Evolutionary conservation across 2,329 filamentous ascomycete species (phyloP).

Genomic region (Colletotrichum musae): DNA sequence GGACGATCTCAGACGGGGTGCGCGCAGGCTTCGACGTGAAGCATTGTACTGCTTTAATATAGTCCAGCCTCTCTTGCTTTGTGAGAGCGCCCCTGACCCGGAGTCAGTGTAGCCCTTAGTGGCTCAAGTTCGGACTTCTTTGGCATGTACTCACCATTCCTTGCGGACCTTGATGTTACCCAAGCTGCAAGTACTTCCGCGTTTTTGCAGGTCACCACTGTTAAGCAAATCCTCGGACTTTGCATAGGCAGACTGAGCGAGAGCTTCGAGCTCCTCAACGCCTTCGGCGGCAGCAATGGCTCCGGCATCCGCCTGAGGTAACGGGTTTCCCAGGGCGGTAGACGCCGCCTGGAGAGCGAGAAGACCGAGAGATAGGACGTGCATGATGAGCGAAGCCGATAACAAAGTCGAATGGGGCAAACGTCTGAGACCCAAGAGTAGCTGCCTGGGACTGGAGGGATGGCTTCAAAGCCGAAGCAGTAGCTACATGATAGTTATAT

Average conservation of each 20-base stretch:
- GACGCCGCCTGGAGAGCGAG: not conserved
- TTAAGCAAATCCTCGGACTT: slow-evolving; percentile 43
- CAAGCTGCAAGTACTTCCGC: slow-evolving; percentile 43
- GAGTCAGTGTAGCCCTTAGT: not conserved
- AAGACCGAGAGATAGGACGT: not conserved
- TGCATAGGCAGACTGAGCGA: slow-evolving; percentile 43
- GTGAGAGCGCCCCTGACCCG: slow-evolving; percentile 48
- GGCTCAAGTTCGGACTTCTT: too few relatives aligned
- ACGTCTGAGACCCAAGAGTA: not conserved
- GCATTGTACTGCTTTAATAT: slow-evolving; percentile 62
- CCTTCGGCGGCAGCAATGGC: not conserved
- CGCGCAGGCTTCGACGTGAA: slow-evolving; percentile 55
- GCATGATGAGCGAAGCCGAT: not conserved
- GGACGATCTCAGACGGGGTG: slow-evolving; percentile 50
- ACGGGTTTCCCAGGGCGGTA: slow-evolving; percentile 36
- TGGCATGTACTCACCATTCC: slow-evolving; percentile 46
- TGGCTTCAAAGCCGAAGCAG: not conserved
- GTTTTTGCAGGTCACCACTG: slow-evolving; percentile 40
- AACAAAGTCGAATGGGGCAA: not conserved
- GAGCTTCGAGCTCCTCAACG: slow-evolving; percentile 18
- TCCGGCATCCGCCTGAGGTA: slow-evolving; percentile 4
- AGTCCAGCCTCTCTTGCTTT: slow-evolving; percentile 52
- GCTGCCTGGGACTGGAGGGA: not conserved
- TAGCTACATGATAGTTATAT: not conserved
- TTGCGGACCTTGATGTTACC: slow-evolving; percentile 48